These are phyloP conservation scores for Huntiella moniliformis DNA, from an alignment of 2,329 filamentous ascomycete species.

Conservation along the genomic window DNA sequence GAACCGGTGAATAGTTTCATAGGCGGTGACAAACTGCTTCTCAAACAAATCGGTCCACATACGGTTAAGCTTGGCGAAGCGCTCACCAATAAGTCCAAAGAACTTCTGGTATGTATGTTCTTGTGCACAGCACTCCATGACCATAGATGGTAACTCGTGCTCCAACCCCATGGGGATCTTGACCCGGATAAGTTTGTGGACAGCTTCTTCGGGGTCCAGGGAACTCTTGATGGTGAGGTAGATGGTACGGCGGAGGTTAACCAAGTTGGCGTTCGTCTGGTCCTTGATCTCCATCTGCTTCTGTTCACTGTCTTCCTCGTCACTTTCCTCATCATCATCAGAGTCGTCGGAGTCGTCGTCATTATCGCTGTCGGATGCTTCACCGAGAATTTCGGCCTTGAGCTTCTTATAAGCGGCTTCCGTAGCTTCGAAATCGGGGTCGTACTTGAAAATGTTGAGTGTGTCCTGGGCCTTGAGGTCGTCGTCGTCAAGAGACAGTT, in stretches of 20 bases:
- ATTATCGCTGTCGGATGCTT: slow-evolving; percentile 70
- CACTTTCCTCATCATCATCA: slow-evolving; percentile 49
- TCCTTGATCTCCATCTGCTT: slow-evolving; percentile 92
- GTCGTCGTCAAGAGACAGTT: slow-evolving; percentile 54
- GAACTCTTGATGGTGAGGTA: slow-evolving; percentile 97
- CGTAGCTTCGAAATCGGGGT: slow-evolving; percentile 74
- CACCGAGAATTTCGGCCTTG: slow-evolving; percentile 84
- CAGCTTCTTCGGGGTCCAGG: slow-evolving; percentile 88
- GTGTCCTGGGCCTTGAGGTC: slow-evolving; percentile 70
- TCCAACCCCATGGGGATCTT: slow-evolving; percentile 75
- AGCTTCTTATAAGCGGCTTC: slow-evolving; percentile 79
- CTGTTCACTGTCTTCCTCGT: slow-evolving; percentile 59
- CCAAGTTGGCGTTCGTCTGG: slow-evolving; percentile 86
- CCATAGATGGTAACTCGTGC: slow-evolving; percentile 82
- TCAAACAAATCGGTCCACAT: slow-evolving; percentile 91
- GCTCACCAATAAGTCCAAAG: slow-evolving; percentile 82
- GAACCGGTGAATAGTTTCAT: slow-evolving; percentile 91
- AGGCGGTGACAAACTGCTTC: slow-evolving; percentile 76
- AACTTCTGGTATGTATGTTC: slow-evolving; percentile 97
- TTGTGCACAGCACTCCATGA: slow-evolving; percentile 91
- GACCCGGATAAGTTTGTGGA: slow-evolving; percentile 92
- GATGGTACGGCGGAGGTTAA: slow-evolving; percentile 82
- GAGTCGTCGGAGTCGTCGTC: slow-evolving; percentile 40
- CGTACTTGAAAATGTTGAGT: slow-evolving; percentile 90
- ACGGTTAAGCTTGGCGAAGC: slow-evolving; percentile 88